A percentile compares a stretch with the other conserved stretches of the same genome.
phyloP scores from a whole-genome alignment of 306 rosid species.

The Lupinus albus region DNA sequence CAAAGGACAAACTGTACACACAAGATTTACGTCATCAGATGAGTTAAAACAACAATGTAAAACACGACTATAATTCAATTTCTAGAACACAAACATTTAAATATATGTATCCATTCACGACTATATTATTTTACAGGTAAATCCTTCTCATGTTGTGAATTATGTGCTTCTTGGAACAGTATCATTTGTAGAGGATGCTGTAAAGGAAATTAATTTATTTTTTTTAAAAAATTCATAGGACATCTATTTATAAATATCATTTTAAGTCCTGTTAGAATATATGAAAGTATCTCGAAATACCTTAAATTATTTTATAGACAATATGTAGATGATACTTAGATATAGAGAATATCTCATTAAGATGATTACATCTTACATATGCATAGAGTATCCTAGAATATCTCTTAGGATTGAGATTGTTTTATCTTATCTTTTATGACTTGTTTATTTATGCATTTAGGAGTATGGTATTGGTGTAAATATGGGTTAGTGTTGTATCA shows the following conservation, averaged over 20 bases:
- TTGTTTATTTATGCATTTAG: no score
- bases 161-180: not conserved
- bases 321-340: no score
- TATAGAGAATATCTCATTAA: no score
- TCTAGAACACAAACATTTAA: constrained; percentile 1
- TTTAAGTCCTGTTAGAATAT: no score
- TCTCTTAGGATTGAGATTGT: no score
- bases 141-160: constrained; percentile 4
- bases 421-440: no score
- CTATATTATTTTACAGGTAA: not conserved
- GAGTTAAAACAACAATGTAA: constrained; percentile 3
- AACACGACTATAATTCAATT: constrained; percentile 27
- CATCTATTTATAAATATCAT: not conserved
- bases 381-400: no score
- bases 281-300: no score
- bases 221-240: constrained; percentile 8
- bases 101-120: not conserved
- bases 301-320: no score
- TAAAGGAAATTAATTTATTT: not conserved
- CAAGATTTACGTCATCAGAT: constrained; percentile 37
- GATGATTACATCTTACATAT: no score
- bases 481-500: no score
- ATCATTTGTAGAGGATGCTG: constrained; percentile 11
- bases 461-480: no score
- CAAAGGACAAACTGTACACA: constrained; percentile 87